These are phyloP conservation scores for Vaucheria bursata DNA, from an alignment of 352 stramenopile genomes.

Conservation along the genomic window DNA sequence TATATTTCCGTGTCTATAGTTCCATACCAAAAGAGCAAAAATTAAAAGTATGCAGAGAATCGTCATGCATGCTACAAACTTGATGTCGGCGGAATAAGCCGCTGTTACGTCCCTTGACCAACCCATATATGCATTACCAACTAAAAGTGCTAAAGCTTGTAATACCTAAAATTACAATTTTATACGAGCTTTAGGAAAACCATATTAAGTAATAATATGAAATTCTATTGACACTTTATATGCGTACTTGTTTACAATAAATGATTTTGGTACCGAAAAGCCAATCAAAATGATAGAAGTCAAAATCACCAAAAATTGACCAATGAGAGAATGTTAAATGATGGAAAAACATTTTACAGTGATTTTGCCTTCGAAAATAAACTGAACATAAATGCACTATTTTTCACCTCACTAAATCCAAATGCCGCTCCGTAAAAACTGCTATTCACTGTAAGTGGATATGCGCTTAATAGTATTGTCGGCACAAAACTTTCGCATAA, in stretches of 20 bases:
- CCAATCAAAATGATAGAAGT: too few relatives aligned
- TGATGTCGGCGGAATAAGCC: slow-evolving; percentile 26
- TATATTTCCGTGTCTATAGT: slow-evolving; percentile 4
- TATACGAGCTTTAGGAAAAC: too few relatives aligned
- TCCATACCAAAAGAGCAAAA: slow-evolving; percentile 26
- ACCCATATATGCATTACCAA: slow-evolving; percentile 30
- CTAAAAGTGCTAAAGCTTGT: slow-evolving; percentile 1
- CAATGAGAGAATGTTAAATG: too few relatives aligned
- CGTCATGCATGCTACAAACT: slow-evolving; percentile 5
- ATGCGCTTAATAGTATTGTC: slow-evolving; percentile 37
- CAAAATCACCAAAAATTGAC: too few relatives aligned
- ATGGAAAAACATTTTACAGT: too few relatives aligned
- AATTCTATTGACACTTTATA: too few relatives aligned
- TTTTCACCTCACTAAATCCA: slow-evolving; percentile 35
- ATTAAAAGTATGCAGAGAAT: slow-evolving; percentile 26
- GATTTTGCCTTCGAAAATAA: too few relatives aligned
- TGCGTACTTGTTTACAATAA: too few relatives aligned
- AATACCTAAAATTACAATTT: slow-evolving; percentile 36
- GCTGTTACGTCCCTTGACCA: slow-evolving; percentile 16
- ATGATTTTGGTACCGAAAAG: too few relatives aligned
- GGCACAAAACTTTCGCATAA: slow-evolving; percentile 44
- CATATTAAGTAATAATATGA: too few relatives aligned
- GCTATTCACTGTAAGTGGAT: slow-evolving; percentile 36
- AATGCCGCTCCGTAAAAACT: slow-evolving; percentile 39
- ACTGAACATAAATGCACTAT: too few relatives aligned